Evolutionary conservation across 2,329 filamentous ascomycete species (phyloP).

Genomic region (Teratosphaeria nubilosa): DNA sequence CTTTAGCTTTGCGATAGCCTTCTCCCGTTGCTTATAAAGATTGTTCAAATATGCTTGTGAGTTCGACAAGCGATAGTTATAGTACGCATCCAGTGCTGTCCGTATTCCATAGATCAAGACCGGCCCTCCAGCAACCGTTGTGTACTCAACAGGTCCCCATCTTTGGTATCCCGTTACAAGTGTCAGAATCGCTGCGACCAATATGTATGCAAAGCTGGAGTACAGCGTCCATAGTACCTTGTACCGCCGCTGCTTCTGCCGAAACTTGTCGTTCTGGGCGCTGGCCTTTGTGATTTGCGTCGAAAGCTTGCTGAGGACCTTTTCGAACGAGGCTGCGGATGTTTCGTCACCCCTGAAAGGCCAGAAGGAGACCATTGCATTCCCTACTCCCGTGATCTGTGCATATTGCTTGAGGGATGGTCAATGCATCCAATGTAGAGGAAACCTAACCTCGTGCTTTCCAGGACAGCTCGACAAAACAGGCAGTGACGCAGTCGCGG

Average conservation of each 20-base stretch:
- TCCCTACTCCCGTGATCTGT: background rate
- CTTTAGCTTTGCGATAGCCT: conserved; percentile 90
- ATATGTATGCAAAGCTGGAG: conserved; percentile 77
- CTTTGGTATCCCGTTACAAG: conserved; percentile 77
- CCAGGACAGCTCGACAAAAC: background rate
- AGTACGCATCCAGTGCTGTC: conserved; percentile 56
- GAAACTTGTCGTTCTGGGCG: conserved; percentile 60
- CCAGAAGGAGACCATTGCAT: conserved; percentile 73
- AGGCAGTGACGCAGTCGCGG: background rate
- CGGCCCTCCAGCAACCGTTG: conserved; percentile 66
- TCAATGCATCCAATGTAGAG: background rate
- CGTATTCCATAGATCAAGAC: conserved; percentile 63
- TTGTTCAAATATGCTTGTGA: conserved; percentile 60
- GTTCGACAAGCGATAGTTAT: conserved; percentile 67
- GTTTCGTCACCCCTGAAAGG: conserved; percentile 78
- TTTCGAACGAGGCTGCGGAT: conserved; percentile 88
- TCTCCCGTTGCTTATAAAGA: conserved; percentile 66
- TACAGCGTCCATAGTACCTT: conserved; percentile 87
- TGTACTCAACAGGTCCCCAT: conserved; percentile 68
- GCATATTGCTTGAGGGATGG: background rate
- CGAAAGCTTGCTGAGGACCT: conserved; percentile 71
- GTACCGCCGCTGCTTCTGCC: conserved; percentile 63
- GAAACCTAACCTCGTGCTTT: background rate
- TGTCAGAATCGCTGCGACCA: conserved; percentile 70
- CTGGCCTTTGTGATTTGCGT: conserved; percentile 70